Evolutionary conservation across 768 basidiomycete genomes (phyloP), one percentile per base, ranked within the genome.

Genomic region (Sistotremastrum suecicum): DNA sequence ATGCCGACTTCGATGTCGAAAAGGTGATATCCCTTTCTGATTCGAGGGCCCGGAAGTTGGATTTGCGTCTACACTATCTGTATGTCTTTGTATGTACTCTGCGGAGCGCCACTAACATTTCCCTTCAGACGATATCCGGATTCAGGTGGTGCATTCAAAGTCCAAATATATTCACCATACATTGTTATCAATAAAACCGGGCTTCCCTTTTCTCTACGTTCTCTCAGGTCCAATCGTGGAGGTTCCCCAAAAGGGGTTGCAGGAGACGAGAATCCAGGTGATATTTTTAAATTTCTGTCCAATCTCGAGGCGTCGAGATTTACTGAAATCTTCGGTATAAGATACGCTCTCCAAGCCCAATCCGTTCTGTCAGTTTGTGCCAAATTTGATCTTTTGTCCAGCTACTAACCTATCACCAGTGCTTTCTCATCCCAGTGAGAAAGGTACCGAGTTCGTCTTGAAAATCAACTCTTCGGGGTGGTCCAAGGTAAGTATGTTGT

Each of bases 141-240:
- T 43, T 83, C 92, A 5, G 95, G 92, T 2, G 91, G 92, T 28
- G 90, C 92, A 1, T 92, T 95, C 72, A 90, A 84, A 61, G 87
- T 95, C 0, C 94, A 98, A 60, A 77, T 99, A 39, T 98, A 87
- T 58, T 78, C 77, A 51, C 91, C 92, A 3, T 98, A 83, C 56
- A 66, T 98, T 43, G 64, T 98, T 37, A 60, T 94, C 60, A 99
- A 99, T 66, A 97, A 95, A 67, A 91, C 91, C 0, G 83, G 81
- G 5, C 63, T 91, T 34, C 80, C 90, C 2, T 94, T 94, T 56
- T 67, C 66, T 7, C 67, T 91, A 32, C 78, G 71, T 50, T 80
- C 83, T 9, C 63, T 69, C 12, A 72, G 78, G 31, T 71, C 79
- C 3, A 69, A 69, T 53, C 73, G 83, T 20, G 62, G 80, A 3